Conservation (phyloP, 495 filamentous ascomycete genomes). For the Xylaria intraflava region DNA sequence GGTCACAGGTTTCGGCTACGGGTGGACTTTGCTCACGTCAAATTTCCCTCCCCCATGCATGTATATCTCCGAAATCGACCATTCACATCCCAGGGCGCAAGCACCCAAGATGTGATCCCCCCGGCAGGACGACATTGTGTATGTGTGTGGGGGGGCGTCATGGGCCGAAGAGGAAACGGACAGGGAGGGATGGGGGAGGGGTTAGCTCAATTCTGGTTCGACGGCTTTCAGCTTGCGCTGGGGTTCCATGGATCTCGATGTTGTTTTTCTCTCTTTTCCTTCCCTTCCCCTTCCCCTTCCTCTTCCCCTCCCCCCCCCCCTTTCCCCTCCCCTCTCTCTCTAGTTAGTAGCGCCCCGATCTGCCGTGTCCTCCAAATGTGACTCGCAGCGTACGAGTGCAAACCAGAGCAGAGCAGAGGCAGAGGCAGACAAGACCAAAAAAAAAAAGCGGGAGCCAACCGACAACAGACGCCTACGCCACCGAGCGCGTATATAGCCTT, state of each 20-base stretch:
- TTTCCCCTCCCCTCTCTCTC: neutral
- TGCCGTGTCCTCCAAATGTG: neutral
- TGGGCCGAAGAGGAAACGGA: neutral
- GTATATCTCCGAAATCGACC: constrained; percentile 10
- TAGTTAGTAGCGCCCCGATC: constrained; percentile 1
- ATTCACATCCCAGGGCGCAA: neutral
- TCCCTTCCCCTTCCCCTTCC: neutral
- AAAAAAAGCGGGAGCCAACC: neutral
- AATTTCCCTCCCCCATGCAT: constrained; percentile 7
- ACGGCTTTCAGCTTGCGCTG: constrained; percentile 5
- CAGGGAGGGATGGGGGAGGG: neutral
- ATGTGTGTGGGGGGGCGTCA: neutral
- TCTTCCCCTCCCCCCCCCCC: neutral
- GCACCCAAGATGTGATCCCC: neutral
- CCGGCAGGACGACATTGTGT: neutral
- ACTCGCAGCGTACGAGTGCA: neutral
- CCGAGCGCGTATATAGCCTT: neutral
- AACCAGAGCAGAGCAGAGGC: neutral
- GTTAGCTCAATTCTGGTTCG: neutral
- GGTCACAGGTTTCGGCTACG: constrained; percentile 1
- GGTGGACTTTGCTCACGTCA: constrained; percentile 6
- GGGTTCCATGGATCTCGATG: constrained; percentile 7
- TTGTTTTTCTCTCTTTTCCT: neutral
- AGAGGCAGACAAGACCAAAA: no score
- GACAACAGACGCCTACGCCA: neutral